Conservation (phyloP, 805 yeast species). For the Teunomyces lycoperdinae region DNA sequence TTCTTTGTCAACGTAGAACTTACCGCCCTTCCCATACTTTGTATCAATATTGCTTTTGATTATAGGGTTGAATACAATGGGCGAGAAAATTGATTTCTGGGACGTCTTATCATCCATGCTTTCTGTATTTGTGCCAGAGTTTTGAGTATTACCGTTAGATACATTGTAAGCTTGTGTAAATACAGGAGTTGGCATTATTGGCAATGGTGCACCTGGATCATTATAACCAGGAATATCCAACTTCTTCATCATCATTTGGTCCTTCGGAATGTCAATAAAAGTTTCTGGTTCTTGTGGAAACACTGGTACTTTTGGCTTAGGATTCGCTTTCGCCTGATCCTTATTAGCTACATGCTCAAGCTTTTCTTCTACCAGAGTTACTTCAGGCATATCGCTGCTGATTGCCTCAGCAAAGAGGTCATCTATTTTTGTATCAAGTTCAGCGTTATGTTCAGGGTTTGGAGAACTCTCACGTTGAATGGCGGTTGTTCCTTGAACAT, state of each 20-base stretch:
- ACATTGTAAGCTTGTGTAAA: slow-evolving; percentile 22
- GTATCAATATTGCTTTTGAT: slow-evolving; percentile 75
- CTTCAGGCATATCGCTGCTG: background rate
- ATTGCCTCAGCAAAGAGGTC: background rate
- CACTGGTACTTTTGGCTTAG: background rate
- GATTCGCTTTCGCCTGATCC: background rate
- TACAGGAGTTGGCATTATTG: slow-evolving; percentile 51
- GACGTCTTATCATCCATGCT: slow-evolving; percentile 2
- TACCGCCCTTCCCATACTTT: slow-evolving; percentile 87
- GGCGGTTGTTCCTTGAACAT: background rate
- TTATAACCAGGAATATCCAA: slow-evolving; percentile 52
- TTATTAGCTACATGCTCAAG: slow-evolving; percentile 6
- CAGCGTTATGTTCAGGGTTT: background rate
- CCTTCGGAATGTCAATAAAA: slow-evolving; percentile 52
- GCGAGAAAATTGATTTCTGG: slow-evolving; percentile 70
- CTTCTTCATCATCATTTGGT: slow-evolving; percentile 51
- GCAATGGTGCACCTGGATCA: slow-evolving; percentile 85
- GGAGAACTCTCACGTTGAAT: background rate
- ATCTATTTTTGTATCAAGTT: background rate
- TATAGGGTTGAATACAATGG: slow-evolving; percentile 76
- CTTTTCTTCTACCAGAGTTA: slow-evolving; percentile 2
- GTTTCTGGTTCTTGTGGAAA: slow-evolving; percentile 4
- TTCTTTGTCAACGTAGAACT: slow-evolving; percentile 64
- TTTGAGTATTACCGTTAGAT: slow-evolving; percentile 8
- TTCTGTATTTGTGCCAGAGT: background rate